Evolutionary conservation across 257 asterid species (phyloP).

Genomic region (Verbena officinalis): DNA sequence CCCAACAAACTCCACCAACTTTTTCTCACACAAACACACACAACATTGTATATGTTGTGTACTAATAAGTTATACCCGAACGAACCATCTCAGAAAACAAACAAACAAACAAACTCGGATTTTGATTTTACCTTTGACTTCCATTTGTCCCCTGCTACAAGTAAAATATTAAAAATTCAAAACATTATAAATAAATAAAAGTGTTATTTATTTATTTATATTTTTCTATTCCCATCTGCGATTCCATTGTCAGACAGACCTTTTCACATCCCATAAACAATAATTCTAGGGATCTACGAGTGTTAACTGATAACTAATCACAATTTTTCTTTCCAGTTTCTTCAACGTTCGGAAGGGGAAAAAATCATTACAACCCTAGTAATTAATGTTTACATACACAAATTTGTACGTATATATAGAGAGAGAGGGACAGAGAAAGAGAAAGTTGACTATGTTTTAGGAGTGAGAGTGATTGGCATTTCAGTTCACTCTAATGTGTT

Average conservation of each 20-base stretch:
- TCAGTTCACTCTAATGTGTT: neutral
- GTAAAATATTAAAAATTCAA: no score
- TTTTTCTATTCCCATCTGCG: conserved; percentile 24
- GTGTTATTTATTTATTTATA: neutral
- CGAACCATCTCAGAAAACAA: neutral
- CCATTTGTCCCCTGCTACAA: neutral
- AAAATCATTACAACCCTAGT: neutral
- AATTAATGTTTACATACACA: conserved; percentile 16
- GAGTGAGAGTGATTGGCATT: conserved; percentile 17
- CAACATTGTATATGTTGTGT: neutral
- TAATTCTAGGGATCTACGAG: conserved; percentile 33
- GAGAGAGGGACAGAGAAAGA: conserved; percentile 10
- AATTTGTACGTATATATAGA: conserved; percentile 9
- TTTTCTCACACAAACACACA: conserved; percentile 5
- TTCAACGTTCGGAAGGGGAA: no score
- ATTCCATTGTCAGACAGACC: conserved; percentile 47
- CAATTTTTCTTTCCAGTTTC: neutral
- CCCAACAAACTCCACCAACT: conserved; percentile 33
- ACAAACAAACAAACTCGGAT: conserved; percentile 5
- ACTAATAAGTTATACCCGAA: neutral
- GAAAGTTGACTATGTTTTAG: conserved; percentile 36
- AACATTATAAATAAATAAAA: no score
- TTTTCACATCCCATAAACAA: conserved; percentile 29
- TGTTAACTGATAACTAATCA: conserved; percentile 28
- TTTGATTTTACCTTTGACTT: conserved; percentile 26